Evolutionary conservation across 768 basidiomycete species (phyloP).

Genomic region (Xerocomus spinulosus): DNA sequence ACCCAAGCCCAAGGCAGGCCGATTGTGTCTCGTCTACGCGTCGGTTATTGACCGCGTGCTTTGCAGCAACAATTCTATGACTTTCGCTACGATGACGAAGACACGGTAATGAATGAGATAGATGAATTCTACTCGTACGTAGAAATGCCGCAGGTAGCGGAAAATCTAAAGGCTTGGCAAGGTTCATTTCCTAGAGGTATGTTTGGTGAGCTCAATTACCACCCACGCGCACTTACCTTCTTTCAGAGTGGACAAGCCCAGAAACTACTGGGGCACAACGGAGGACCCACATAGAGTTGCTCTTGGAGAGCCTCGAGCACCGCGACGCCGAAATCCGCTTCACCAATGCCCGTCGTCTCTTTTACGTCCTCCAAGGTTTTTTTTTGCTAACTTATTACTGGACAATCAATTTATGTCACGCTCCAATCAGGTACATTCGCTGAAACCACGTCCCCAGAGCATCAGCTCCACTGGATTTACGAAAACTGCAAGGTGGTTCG

Average conservation of each 20-base stretch:
- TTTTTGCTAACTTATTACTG: neutral
- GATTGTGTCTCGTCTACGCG: conserved; percentile 2
- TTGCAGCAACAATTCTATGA: conserved; percentile 81
- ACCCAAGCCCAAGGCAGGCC: conserved; percentile 69
- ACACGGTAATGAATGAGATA: conserved; percentile 92
- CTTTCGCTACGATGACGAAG: conserved; percentile 94
- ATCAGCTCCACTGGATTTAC: conserved; percentile 94
- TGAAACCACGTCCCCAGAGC: conserved; percentile 87
- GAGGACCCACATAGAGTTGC: conserved; percentile 68
- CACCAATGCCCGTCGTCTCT: conserved; percentile 77
- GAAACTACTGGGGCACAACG: conserved; percentile 54
- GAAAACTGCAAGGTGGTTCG: conserved; percentile 89
- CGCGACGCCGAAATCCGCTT: conserved; percentile 80
- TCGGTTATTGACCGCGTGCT: conserved; percentile 19
- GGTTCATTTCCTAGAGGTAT: conserved; percentile 75
- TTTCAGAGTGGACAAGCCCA: conserved; percentile 69
- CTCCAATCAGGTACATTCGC: conserved; percentile 70
- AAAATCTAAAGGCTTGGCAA: conserved; percentile 85
- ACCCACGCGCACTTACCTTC: neutral
- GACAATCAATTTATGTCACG: conserved; percentile 9
- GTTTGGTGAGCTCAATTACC: conserved; percentile 16
- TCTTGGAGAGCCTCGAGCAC: conserved; percentile 86
- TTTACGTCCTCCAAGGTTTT: conserved; percentile 90
- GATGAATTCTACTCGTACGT: conserved; percentile 98
- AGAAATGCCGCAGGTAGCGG: conserved; percentile 86